Evolutionary conservation across 768 basidiomycete species (phyloP).

Genomic region (Termitomyces sp.): DNA sequence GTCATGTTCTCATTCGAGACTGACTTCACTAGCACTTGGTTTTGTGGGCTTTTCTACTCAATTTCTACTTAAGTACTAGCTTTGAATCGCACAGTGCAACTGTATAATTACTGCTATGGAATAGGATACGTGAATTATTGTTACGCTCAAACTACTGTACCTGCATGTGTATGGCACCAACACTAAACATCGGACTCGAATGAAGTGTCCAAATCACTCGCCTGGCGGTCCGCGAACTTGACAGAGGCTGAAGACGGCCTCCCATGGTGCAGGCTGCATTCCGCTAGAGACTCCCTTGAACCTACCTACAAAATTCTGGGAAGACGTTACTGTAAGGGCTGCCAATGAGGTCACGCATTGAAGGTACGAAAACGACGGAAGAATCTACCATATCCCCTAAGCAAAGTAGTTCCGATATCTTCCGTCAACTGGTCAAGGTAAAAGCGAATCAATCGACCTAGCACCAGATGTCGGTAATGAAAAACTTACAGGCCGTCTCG

Average conservation of each 20-base stretch:
- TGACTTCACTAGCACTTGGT: no score
- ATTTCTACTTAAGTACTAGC: no score
- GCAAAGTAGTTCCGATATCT: slow-evolving; percentile 35
- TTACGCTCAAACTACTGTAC: neutral
- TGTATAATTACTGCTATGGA: neutral
- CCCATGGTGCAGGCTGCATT: slow-evolving; percentile 40
- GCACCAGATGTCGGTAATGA: neutral
- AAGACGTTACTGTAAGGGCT: slow-evolving; percentile 40
- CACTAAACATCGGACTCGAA: neutral
- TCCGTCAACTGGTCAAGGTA: slow-evolving; percentile 19
- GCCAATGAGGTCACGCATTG: slow-evolving; percentile 5
- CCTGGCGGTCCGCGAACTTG: slow-evolving; percentile 32
- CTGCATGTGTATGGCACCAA: neutral
- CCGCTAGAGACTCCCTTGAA: slow-evolving; percentile 35
- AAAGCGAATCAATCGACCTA: neutral
- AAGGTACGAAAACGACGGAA: neutral
- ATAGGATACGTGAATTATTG: neutral
- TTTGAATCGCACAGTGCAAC: no score
- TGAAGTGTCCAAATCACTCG: neutral
- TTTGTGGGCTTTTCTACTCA: no score
- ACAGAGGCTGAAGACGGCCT: slow-evolving; percentile 52
- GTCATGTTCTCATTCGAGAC: neutral
- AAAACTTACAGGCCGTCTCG: slow-evolving; percentile 48
- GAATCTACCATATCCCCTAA: slow-evolving; percentile 49
- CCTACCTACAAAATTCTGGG: slow-evolving; percentile 52